Conservation (phyloP, 257 asterid genomes). For the Fraxinus americana region DNA sequence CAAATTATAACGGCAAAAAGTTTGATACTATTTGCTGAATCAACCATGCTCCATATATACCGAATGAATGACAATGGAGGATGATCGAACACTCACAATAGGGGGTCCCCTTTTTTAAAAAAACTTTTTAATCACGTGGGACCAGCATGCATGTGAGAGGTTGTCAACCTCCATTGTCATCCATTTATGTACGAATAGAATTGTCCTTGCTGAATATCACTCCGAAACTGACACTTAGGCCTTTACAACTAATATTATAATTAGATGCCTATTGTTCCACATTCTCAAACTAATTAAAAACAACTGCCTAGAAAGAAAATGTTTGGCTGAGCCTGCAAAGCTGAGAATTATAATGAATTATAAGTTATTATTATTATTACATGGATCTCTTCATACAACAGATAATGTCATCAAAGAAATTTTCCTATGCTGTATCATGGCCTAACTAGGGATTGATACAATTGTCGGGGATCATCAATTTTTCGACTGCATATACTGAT, state of each 20-base stretch:
- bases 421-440: slow-evolving; percentile 13
- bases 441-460: slow-evolving; percentile 11
- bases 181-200: too few relatives aligned
- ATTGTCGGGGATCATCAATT: neutral
- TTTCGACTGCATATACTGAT: neutral
- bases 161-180: too few relatives aligned
- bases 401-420: slow-evolving; percentile 11
- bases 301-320: slow-evolving; percentile 19
- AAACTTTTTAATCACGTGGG: too few relatives aligned
- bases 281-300: neutral
- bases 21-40: too few relatives aligned
- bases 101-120: too few relatives aligned
- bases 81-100: too few relatives aligned
- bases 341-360: slow-evolving; percentile 20
- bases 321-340: neutral
- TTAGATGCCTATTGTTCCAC: neutral
- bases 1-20: too few relatives aligned
- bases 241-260: neutral
- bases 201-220: too few relatives aligned
- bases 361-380: slow-evolving; percentile 14
- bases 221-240: too few relatives aligned
- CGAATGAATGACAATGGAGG: too few relatives aligned
- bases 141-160: too few relatives aligned
- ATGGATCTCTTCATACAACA: slow-evolving; percentile 16
- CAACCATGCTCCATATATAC: too few relatives aligned